Evolutionary conservation across 1,284 basidiomycete species (phyloP).

Genomic region (Sutorius eximius): DNA sequence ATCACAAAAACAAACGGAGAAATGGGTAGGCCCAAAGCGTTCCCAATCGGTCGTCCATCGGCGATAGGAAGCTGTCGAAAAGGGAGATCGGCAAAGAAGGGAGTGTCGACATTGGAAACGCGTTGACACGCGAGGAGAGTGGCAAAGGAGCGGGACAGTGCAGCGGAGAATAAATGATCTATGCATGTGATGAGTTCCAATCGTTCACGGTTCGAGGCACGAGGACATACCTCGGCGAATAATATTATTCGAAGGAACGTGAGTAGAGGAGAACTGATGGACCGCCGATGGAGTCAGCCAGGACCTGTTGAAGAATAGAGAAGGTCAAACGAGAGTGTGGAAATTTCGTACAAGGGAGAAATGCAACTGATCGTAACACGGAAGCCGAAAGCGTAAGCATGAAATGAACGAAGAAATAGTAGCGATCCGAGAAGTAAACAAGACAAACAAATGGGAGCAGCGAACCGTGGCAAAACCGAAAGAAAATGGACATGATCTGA

Average conservation of each 20-base stretch:
- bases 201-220: neutral
- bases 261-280: neutral
- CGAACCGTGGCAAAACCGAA: neutral
- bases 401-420: slow-evolving; percentile 15
- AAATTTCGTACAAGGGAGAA: slow-evolving; percentile 2
- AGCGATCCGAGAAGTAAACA: slow-evolving; percentile 2
- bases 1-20: neutral
- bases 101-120: slow-evolving; percentile 1
- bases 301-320: neutral
- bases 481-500: neutral
- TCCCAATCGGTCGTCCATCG: slow-evolving; percentile 1
- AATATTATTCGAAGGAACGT: slow-evolving; percentile 11
- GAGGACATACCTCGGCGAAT: slow-evolving; percentile 18
- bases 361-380: neutral
- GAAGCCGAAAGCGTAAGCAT: neutral
- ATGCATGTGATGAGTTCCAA: neutral
- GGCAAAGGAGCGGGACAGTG: slow-evolving; percentile 6
- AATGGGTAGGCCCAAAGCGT: neutral
- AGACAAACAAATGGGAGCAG: neutral
- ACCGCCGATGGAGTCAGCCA: neutral
- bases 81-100: neutral
- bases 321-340: neutral
- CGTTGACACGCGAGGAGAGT: neutral
- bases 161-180: slow-evolving; percentile 6
- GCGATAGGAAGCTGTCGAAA: neutral